Conservation (phyloP, 2,329 filamentous ascomycete genomes). For the Dactylellina cionopaga region DNA sequence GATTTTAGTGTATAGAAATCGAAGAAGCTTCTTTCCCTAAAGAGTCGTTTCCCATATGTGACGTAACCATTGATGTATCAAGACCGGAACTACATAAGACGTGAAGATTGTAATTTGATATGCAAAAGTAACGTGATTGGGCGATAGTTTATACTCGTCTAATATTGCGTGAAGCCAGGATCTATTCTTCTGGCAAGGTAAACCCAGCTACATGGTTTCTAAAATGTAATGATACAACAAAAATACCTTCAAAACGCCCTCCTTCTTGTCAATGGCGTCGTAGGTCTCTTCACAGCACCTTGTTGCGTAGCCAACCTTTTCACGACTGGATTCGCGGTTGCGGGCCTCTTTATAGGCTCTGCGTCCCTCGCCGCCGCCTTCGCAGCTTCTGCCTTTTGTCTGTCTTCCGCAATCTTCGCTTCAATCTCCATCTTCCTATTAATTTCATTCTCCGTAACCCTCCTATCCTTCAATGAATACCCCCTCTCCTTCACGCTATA, state of each 20-base stretch:
- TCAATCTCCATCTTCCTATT: slow-evolving; percentile 94
- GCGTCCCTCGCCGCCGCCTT: slow-evolving; percentile 60
- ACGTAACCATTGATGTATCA: too few species aligned
- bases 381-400: slow-evolving; percentile 71
- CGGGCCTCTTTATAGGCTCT: slow-evolving; percentile 62
- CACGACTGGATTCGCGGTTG: slow-evolving; percentile 54
- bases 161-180: background rate
- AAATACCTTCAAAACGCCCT: slow-evolving; percentile 54
- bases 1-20: slow-evolving; percentile 53
- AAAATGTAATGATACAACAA: slow-evolving; percentile 7
- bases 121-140: background rate
- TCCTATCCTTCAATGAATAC: slow-evolving; percentile 85
- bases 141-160: background rate
- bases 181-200: slow-evolving; percentile 7
- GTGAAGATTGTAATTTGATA: too few species aligned
- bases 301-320: slow-evolving; percentile 55
- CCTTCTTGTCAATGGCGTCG: slow-evolving; percentile 55
- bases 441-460: slow-evolving; percentile 89
- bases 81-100: too few species aligned
- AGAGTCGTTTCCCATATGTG: too few species aligned
- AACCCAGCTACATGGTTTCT: slow-evolving; percentile 7
- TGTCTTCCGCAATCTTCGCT: slow-evolving; percentile 87
- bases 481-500: slow-evolving; percentile 98
- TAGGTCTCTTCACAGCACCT: slow-evolving; percentile 56
- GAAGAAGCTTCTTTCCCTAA: slow-evolving; percentile 49